Evolutionary conservation across 352 stramenopile genomes (phyloP), one percentile per base, ranked within the genome.

Genomic region (Phytophthora pini): DNA sequence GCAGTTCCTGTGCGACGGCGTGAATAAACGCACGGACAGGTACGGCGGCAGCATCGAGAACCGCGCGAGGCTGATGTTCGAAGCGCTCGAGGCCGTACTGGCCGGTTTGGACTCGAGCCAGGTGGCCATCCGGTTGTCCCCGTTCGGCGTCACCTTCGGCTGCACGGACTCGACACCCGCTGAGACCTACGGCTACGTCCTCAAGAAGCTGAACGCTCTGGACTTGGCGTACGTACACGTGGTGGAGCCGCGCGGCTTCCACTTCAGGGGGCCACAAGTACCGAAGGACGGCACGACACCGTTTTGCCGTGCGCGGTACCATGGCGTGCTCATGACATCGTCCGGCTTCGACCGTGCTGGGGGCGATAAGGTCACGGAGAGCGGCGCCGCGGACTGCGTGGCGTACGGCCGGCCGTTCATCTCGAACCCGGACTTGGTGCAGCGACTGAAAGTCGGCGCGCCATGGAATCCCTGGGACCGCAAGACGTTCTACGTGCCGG

Each of bases 31-130:
- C 34, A 71, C 57, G 13, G 69, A 77, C 51, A 44, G 27, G 31
- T 77, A 77, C 50, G 90, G 89, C n/a, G 90, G 90, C 22, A 82
- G 65, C 41, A 71, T 92, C 27, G 87, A 92, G 56, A 96, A 96
- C 62, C 85, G 90, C 15, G 70, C 74, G 39, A 70, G 81, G 11
- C 72, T 97, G 22, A 68, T 96, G 53, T 60, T 79, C 12, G 80
- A 96, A 61, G 69, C 84, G 46, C 40, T 97, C 41, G 70, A 92
- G 53, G 74, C 72, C 20, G 56, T 92, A 10, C 50, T 72, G 4
- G 65, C 77, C 10, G 72, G 60, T 17, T 47, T 79, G 36, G 58
- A 72, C 29, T 77, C 72, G 22, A 76, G 64, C 17, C 61, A 77
- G 24, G 65, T 86, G 45, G 79, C 61, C 24, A 79, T 81, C 34